Conservation (phyloP, 352 stramenopile species). For the Stramenopiles sp. region DNA sequence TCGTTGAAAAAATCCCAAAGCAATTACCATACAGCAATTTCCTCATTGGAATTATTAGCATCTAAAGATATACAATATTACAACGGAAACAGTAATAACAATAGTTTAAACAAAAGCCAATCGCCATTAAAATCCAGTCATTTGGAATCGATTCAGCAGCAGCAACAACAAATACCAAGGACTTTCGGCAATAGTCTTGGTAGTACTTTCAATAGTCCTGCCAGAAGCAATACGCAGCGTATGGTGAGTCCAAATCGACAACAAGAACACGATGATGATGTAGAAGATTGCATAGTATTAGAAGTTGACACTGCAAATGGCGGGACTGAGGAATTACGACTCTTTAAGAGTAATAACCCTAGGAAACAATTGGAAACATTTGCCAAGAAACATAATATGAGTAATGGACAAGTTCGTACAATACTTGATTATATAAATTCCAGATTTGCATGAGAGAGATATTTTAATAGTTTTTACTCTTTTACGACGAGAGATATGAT, state of each 20-base stretch:
- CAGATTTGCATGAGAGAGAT: neutral
- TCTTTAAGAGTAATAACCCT: neutral
- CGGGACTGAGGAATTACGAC: neutral
- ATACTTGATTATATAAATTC: neutral
- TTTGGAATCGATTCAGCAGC: neutral
- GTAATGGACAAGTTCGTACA: neutral
- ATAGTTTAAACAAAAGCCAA: too few relatives aligned
- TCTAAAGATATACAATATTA: neutral
- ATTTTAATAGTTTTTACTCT: neutral
- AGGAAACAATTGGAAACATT: neutral
- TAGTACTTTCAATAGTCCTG: neutral
- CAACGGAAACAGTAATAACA: too few relatives aligned
- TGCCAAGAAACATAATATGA: neutral
- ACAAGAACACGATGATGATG: neutral
- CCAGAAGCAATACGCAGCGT: too few relatives aligned
- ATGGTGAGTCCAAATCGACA: too few relatives aligned
- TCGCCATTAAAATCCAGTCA: too few relatives aligned
- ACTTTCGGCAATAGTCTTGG: neutral
- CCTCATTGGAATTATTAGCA: neutral
- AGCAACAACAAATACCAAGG: neutral
- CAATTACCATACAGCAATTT: neutral
- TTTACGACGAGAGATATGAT: neutral
- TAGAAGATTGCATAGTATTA: neutral
- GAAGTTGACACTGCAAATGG: neutral
- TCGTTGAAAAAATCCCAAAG: neutral